Evolutionary conservation across 2,329 filamentous ascomycete species (phyloP).

Genomic region (Aspergillus sclerotialis): DNA sequence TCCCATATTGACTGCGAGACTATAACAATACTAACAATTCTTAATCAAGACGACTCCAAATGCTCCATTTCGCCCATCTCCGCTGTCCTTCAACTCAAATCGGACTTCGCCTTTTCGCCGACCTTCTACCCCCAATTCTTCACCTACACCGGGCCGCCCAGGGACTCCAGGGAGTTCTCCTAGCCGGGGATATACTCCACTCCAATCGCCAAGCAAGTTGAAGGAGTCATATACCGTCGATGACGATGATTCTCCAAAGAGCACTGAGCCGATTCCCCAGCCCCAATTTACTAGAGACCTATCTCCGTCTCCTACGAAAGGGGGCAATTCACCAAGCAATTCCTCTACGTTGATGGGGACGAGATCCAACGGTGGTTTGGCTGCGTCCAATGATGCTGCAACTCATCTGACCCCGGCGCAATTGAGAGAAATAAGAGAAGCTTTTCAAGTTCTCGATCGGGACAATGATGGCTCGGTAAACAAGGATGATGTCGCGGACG

Average conservation of each 20-base stretch:
- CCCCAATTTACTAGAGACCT: slow-evolving; percentile 30
- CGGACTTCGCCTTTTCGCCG: slow-evolving; percentile 64
- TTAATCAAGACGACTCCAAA: slow-evolving; percentile 18
- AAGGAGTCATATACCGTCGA: slow-evolving; percentile 40
- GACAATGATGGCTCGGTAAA: slow-evolving; percentile 80
- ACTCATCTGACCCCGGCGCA: slow-evolving; percentile 65
- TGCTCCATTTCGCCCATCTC: slow-evolving; percentile 63
- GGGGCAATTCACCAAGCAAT: slow-evolving; percentile 19
- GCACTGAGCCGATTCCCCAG: slow-evolving; percentile 23
- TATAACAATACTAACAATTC: neutral
- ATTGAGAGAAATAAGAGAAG: slow-evolving; percentile 80
- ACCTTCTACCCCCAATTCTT: slow-evolving; percentile 55
- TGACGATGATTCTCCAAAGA: slow-evolving; percentile 30
- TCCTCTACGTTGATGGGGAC: slow-evolving; percentile 22
- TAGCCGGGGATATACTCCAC: slow-evolving; percentile 33
- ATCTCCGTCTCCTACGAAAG: slow-evolving; percentile 34
- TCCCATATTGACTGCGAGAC: neutral
- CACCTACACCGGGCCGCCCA: slow-evolving; percentile 49
- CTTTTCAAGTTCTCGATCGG: slow-evolving; percentile 86
- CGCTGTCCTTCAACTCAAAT: slow-evolving; percentile 63
- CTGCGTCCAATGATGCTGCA: slow-evolving; percentile 28
- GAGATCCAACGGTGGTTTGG: slow-evolving; percentile 15
- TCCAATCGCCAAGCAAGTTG: slow-evolving; percentile 41
- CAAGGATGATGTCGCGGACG: slow-evolving; percentile 76
- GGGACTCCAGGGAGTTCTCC: slow-evolving; percentile 43